phyloP scores from a whole-genome alignment of 2,329 filamentous ascomycete species.

The Escovopsis sp. region DNA sequence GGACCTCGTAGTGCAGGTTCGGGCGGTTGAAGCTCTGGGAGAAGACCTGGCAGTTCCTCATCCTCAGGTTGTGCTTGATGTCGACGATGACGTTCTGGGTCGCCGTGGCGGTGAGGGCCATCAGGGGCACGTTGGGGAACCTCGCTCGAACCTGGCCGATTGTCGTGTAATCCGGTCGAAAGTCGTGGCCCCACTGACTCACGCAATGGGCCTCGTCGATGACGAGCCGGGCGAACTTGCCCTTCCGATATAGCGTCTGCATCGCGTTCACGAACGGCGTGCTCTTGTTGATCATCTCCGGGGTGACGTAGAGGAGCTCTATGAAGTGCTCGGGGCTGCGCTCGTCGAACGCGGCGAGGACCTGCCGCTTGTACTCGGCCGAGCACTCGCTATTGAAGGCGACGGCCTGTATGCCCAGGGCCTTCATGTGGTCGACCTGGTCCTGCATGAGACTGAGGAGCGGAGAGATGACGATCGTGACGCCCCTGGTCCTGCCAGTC shows the following conservation, averaged over 20 bases:
- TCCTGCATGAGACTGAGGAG: conserved; percentile 94
- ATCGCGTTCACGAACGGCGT: conserved; percentile 51
- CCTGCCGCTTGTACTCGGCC: conserved; percentile 44
- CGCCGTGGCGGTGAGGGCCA: conserved; percentile 90
- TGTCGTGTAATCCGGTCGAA: conserved; percentile 86
- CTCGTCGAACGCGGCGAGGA: conserved; percentile 50
- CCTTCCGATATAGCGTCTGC: conserved; percentile 49
- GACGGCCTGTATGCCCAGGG: conserved; percentile 62
- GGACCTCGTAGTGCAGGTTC: conserved; percentile 81
- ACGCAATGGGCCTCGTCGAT: conserved; percentile 99
- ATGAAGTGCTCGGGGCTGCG: conserved; percentile 58
- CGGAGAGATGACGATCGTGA: conserved; percentile 91
- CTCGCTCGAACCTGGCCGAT: conserved; percentile 58
- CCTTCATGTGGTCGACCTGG: conserved; percentile 71
- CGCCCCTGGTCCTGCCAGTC: conserved; percentile 65
- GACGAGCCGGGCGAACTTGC: conserved; percentile 74
- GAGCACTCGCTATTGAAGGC: conserved; percentile 68
- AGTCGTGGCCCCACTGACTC: conserved; percentile 98
- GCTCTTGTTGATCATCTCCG: conserved; percentile 90
- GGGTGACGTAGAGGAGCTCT: conserved; percentile 86
- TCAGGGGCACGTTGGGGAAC: conserved; percentile 71
- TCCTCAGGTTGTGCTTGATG: conserved; percentile 80
- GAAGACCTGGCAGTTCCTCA: conserved; percentile 63
- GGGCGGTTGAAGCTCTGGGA: conserved; percentile 94
- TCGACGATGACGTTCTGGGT: conserved; percentile 87